A percentile compares a stretch with the other conserved stretches of the same genome.
phyloP scores from a whole-genome alignment of 2,329 filamentous ascomycete species.

The Beauveria brongniartii region DNA sequence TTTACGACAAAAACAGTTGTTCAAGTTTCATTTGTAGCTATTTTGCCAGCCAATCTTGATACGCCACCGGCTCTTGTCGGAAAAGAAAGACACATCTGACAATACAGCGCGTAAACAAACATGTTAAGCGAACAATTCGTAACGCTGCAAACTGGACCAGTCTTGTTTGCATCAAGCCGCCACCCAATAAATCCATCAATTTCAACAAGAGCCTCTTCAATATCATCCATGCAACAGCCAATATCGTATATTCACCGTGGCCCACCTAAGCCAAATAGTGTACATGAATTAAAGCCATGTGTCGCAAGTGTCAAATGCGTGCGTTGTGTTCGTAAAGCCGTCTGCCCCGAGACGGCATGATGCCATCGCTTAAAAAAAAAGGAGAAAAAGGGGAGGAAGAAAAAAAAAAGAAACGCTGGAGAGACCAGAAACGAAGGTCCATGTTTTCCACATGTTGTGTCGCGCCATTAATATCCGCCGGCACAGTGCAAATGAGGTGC shows the following conservation, averaged over 20 bases:
- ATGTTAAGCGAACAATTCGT: not conserved
- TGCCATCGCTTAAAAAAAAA: slow-evolving; percentile 7
- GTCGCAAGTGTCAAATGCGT: not conserved
- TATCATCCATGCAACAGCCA: not conserved
- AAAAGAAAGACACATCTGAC: not conserved
- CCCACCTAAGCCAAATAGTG: not conserved
- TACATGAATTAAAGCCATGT: slow-evolving; percentile 12
- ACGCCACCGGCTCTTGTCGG: not conserved
- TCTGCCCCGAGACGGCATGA: slow-evolving; percentile 6
- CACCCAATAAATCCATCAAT: not conserved
- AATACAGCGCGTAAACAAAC: not conserved
- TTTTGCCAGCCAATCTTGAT: not conserved
- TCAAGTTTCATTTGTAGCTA: not conserved
- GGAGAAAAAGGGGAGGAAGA: not conserved
- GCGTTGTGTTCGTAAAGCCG: slow-evolving; percentile 6
- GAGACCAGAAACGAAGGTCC: not conserved
- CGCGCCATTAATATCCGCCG: not conserved
- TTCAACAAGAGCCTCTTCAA: not conserved
- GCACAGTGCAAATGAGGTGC: not conserved
- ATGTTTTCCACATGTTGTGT: slow-evolving; percentile 8
- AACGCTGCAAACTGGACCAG: not conserved
- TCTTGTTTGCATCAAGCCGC: not conserved
- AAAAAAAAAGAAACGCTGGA: not conserved
- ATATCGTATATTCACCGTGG: not conserved
- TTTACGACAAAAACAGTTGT: too few species aligned